Conservation (phyloP, 2,329 filamentous ascomycete species). For the Onygenales sp. region DNA sequence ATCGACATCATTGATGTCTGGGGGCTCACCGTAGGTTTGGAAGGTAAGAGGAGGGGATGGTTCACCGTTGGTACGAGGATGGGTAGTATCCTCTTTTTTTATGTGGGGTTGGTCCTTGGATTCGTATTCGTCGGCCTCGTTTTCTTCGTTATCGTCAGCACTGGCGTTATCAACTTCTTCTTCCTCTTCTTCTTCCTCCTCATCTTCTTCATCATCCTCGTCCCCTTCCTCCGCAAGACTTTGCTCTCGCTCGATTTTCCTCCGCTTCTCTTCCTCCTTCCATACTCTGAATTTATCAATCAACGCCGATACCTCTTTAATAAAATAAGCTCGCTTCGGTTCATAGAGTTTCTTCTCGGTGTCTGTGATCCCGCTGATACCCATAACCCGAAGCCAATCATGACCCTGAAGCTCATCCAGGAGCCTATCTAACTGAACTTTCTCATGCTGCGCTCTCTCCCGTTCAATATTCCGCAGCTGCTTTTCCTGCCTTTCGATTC, state of each 20-base stretch:
- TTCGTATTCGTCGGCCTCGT: slow-evolving; percentile 6
- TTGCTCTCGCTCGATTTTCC: slow-evolving; percentile 67
- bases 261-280: slow-evolving; percentile 80
- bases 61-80: slow-evolving; percentile 10
- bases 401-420: slow-evolving; percentile 79
- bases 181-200: slow-evolving; percentile 29
- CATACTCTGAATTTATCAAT: slow-evolving; percentile 81
- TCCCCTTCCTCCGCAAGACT: slow-evolving; percentile 41
- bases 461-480: slow-evolving; percentile 59
- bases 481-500: slow-evolving; percentile 57
- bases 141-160: slow-evolving; percentile 12
- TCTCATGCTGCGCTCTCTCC: slow-evolving; percentile 57
- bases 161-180: slow-evolving; percentile 15
- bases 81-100: background rate
- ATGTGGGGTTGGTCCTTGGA: slow-evolving; percentile 3
- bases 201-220: slow-evolving; percentile 33
- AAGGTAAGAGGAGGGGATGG: slow-evolving; percentile 10
- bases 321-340: slow-evolving; percentile 73
- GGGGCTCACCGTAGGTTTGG: slow-evolving; percentile 41
- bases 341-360: slow-evolving; percentile 79
- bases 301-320: slow-evolving; percentile 69
- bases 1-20: slow-evolving; percentile 61
- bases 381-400: slow-evolving; percentile 90
- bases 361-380: slow-evolving; percentile 76
- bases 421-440: slow-evolving; percentile 54